phyloP scores from a whole-genome alignment of 2,329 filamentous ascomycete species.

The Colletotrichum cuscutae region DNA sequence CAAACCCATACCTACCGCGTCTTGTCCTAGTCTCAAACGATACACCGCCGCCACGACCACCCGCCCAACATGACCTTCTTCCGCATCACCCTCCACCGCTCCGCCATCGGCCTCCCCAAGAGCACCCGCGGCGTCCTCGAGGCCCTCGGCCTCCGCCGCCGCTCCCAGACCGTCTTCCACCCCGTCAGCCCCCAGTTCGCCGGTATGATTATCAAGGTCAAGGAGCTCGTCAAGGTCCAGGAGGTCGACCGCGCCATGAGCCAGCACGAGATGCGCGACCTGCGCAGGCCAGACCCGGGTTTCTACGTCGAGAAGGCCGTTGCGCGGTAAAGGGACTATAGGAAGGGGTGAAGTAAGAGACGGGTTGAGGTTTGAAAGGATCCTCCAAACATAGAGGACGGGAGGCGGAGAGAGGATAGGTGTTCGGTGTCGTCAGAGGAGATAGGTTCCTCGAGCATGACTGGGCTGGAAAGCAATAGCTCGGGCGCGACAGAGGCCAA shows the following conservation, averaged over 20 bases:
- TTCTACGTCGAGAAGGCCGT: slow-evolving; percentile 78
- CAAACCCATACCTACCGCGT: too few relatives aligned
- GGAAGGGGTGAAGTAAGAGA: neutral
- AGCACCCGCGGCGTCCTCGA: slow-evolving; percentile 83
- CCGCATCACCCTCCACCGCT: slow-evolving; percentile 90
- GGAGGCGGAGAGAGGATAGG: neutral
- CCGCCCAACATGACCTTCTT: slow-evolving; percentile 76
- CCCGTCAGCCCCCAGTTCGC: slow-evolving; percentile 83
- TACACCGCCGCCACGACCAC: too few relatives aligned
- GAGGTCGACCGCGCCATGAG: slow-evolving; percentile 77
- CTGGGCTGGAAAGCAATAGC: neutral
- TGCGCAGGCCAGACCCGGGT: slow-evolving; percentile 79
- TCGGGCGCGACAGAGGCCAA: neutral
- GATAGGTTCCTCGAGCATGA: neutral
- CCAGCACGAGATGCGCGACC: slow-evolving; percentile 74
- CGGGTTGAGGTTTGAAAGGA: neutral
- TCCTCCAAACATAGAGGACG: too few relatives aligned
- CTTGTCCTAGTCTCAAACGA: neutral
- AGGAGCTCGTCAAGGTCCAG: slow-evolving; percentile 86
- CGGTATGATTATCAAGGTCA: slow-evolving; percentile 93
- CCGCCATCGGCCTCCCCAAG: slow-evolving; percentile 86
- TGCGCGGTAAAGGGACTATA: slow-evolving; percentile 35
- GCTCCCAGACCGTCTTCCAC: slow-evolving; percentile 89
- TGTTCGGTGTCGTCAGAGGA: neutral
- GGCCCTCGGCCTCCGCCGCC: slow-evolving; percentile 86